These are phyloP conservation scores for Saccharomycopsis vini DNA, from an alignment of 805 yeast genomes.

Conservation along the genomic window DNA sequence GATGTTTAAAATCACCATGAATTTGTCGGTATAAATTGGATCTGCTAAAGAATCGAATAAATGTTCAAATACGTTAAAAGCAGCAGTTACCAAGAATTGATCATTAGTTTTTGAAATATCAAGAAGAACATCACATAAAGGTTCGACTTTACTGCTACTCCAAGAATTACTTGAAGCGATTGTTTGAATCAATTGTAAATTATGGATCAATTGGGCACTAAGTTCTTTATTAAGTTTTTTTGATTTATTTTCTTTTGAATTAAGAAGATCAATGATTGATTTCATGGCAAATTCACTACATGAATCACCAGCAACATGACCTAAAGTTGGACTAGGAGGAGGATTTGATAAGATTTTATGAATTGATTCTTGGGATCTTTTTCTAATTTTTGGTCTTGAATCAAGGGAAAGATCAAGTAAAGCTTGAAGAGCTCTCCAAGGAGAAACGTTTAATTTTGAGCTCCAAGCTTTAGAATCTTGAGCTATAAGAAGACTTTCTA, in stretches of 20 bases:
- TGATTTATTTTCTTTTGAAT: constrained; percentile 26
- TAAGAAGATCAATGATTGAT: constrained; percentile 39
- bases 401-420: constrained; percentile 72
- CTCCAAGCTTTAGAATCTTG: constrained; percentile 81
- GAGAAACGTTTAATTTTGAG: constrained; percentile 42
- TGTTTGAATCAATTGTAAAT: constrained; percentile 63
- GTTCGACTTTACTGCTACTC: constrained; percentile 64
- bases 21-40: constrained; percentile 54
- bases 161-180: constrained; percentile 72
- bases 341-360: constrained; percentile 50
- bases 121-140: constrained; percentile 66
- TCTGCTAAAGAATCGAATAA: constrained; percentile 58
- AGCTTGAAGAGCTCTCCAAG: constrained; percentile 74
- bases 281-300: constrained; percentile 63
- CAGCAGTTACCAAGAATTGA: constrained; percentile 72
- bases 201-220: constrained; percentile 51
- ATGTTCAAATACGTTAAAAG: constrained; percentile 78
- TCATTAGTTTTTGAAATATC: constrained; percentile 75
- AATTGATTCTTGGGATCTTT: constrained; percentile 90
- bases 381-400: constrained; percentile 89
- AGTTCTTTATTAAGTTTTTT: constrained; percentile 25
- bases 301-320: constrained; percentile 66
- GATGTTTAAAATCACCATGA: constrained; percentile 54
- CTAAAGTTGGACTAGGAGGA: constrained; percentile 66
- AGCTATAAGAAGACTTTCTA: constrained; percentile 69